These are phyloP conservation scores for Kernera saxatilis DNA, from an alignment of 345 rosid species.

Conservation along the genomic window DNA sequence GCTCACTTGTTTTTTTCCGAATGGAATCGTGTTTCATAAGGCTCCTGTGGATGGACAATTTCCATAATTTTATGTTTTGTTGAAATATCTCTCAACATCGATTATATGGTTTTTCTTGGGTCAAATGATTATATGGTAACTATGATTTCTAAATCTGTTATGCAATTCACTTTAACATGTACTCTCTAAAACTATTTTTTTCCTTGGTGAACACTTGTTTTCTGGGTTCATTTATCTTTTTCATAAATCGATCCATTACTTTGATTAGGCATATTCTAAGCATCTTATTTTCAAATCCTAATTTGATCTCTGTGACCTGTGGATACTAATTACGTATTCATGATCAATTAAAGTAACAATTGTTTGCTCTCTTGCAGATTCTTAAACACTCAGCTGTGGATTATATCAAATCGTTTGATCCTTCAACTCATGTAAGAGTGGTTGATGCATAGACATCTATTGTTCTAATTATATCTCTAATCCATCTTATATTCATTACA, in stretches of 20 bases:
- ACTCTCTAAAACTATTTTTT: conserved; percentile 1
- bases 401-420: conserved; percentile 65
- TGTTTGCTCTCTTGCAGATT: conserved; percentile 48
- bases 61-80: background rate
- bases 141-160: background rate
- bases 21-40: background rate
- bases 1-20: background rate
- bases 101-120: background rate
- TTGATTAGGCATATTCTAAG: background rate
- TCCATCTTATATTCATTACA: conserved; percentile 2
- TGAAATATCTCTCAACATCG: background rate
- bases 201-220: background rate
- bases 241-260: background rate
- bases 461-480: background rate
- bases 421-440: conserved; percentile 68
- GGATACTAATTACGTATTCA: background rate
- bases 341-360: conserved; percentile 5
- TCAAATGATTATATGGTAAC: too few species aligned
- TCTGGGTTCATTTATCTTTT: background rate
- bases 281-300: background rate
- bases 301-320: background rate
- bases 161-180: background rate
- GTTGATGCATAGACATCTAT: background rate
- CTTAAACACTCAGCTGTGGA: conserved; percentile 67
- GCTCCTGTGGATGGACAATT: background rate